Conservation (phyloP, 2,329 filamentous ascomycete genomes). For the Monilinia aucupariae region DNA sequence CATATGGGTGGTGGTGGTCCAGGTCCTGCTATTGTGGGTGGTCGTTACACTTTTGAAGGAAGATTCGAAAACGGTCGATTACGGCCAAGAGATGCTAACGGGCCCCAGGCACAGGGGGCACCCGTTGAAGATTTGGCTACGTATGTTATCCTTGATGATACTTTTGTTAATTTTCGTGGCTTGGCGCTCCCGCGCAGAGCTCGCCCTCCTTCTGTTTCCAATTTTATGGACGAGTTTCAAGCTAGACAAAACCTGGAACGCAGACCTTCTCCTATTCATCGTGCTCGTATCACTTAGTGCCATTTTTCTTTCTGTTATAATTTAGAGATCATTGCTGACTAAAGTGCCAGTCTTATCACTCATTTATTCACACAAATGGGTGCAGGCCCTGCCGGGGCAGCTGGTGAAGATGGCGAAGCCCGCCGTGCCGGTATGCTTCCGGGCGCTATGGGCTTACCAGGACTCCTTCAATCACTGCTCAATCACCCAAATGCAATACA, state of each 20-base stretch:
- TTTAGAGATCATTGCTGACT: constrained; percentile 30
- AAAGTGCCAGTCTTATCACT: constrained; percentile 29
- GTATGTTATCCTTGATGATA: constrained; percentile 36
- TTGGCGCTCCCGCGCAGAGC: too few relatives aligned
- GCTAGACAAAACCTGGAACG: neutral
- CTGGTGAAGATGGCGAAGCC: constrained; percentile 23
- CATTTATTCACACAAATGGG: constrained; percentile 28
- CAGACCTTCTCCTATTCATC: constrained; percentile 15
- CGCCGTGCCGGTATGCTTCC: constrained; percentile 34
- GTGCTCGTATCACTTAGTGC: constrained; percentile 17
- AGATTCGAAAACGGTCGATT: constrained; percentile 32
- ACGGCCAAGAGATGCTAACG: constrained; percentile 46
- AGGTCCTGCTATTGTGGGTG: constrained; percentile 27
- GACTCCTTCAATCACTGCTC: constrained; percentile 49
- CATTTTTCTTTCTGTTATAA: constrained; percentile 23
- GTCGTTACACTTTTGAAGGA: constrained; percentile 34
- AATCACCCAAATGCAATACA: constrained; percentile 48
- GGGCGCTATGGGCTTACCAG: constrained; percentile 42
- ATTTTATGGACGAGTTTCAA: neutral
- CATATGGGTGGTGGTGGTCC: constrained; percentile 23
- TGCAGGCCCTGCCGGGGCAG: neutral
- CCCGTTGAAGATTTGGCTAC: constrained; percentile 44
- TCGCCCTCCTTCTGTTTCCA: neutral
- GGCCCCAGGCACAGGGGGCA: constrained; percentile 43
- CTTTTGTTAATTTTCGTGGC: neutral